Evolutionary conservation across 2,329 filamentous ascomycete species (phyloP), one percentile per base, ranked within the genome.

Genomic region (Chaetothyriales sp.): DNA sequence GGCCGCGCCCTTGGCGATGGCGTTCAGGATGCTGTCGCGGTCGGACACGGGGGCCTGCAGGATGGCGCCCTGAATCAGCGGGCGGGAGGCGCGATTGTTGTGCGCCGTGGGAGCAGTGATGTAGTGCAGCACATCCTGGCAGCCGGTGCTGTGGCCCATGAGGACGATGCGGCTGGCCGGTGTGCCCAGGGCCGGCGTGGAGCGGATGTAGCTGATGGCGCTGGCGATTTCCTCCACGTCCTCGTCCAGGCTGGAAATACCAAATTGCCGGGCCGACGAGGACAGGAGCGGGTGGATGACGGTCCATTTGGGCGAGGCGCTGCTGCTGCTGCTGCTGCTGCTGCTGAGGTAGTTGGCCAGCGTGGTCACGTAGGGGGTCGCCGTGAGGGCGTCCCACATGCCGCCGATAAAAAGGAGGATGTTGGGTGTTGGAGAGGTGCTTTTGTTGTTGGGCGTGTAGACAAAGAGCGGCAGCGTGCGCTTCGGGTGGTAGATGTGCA

Each of bases 21-120:
- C 63, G 3, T 69, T 62, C 2, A 67, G 67, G 9, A 85, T 62
- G 0, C 75, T 77, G 64, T 94, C 83, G 28, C 87, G 76, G 65
- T 95, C 88, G 1, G 81, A 86, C 2, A 89, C 82, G 0, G 86
- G 82, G 0, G 83, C 87, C 65, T 94, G 89, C 51, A 95, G 69
- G 45, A 95, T 83, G 47, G 81, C 82, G 37, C 84, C 89, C 54
- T 92, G 80, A 1, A 94, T 69, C 0, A 53, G 69, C 0, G 78
- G 76, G 10, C 77, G 69, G 43, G 68, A 66, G 5, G 67, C 54
- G 45, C 69, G 28, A 6, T 6, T 25, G 22, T 6, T 25, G 6
- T 25, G 48, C 5, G 67, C 71, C 50, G 73, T 73, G 1, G 67
- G 63, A 3, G 68, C 64, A 54, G 69, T 65, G 1, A 83, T 63